Evolutionary conservation across 176 grass and related monocot genomes (phyloP).

Genomic region (Eragrostis nindensis): DNA sequence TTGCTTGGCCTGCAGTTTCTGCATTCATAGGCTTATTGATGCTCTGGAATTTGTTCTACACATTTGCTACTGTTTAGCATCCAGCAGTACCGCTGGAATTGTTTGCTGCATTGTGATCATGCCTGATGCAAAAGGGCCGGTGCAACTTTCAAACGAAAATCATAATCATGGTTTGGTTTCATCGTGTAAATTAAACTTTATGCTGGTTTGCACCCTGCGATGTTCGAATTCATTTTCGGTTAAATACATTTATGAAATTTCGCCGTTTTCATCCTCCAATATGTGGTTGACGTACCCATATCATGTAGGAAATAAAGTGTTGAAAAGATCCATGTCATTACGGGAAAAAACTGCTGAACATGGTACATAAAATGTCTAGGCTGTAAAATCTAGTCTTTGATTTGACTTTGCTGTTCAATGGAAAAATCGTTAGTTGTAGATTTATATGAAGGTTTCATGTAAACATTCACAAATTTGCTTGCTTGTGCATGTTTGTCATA

Average conservation of each 20-base stretch:
- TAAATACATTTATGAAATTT: neutral
- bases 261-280: neutral
- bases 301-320: neutral
- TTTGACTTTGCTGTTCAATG: neutral
- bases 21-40: neutral
- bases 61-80: neutral
- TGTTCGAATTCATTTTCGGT: neutral
- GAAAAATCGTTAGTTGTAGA: neutral
- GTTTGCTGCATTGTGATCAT: neutral
- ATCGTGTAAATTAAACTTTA: neutral
- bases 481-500: neutral
- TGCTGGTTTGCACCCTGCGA: neutral
- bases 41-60: neutral
- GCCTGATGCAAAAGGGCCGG: too few species aligned
- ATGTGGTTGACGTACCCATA: neutral
- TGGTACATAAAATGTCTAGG: neutral
- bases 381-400: too few species aligned
- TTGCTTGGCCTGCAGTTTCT: neutral
- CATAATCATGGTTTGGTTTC: neutral
- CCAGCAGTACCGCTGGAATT: neutral
- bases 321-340: neutral
- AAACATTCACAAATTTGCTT: neutral
- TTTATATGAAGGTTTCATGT: conserved; percentile 3
- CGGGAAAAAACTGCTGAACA: neutral
- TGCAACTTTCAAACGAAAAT: too few species aligned